Evolutionary conservation across 495 filamentous ascomycete genomes (phyloP).

Genomic region (Filosporella fistucella): DNA sequence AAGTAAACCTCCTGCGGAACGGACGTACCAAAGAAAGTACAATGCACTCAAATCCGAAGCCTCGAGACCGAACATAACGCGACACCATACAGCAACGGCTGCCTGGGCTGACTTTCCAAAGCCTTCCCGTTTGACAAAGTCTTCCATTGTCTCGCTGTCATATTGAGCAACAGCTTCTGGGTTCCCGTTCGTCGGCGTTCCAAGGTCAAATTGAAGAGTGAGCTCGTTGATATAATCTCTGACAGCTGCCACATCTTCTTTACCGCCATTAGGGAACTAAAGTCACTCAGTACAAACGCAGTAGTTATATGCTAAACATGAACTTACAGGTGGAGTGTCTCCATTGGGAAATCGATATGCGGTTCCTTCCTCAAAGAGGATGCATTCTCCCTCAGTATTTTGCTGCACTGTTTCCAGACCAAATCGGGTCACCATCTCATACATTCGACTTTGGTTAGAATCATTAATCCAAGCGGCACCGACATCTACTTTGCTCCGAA

Average conservation of each 20-base stretch:
- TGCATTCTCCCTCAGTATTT: constrained; percentile 26
- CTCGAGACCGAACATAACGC: constrained; percentile 40
- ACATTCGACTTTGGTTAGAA: constrained; percentile 38
- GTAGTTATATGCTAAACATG: background rate
- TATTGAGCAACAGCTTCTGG: background rate
- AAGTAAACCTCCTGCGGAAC: too few relatives aligned
- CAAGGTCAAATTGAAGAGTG: background rate
- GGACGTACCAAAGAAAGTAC: constrained; percentile 45
- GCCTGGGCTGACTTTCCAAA: constrained; percentile 9
- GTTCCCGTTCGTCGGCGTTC: background rate
- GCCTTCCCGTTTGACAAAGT: background rate
- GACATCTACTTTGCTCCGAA: constrained; percentile 34
- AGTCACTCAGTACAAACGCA: background rate
- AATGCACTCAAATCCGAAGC: constrained; percentile 36
- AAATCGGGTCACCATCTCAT: constrained; percentile 27
- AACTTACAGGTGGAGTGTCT: background rate
- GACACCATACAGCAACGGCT: constrained; percentile 30
- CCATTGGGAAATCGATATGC: background rate
- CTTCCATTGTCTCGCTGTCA: background rate
- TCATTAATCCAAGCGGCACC: constrained; percentile 52
- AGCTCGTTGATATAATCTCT: background rate
- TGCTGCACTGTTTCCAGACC: constrained; percentile 38
- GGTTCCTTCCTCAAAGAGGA: background rate
- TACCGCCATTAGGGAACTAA: background rate
- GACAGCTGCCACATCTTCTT: background rate